Base-by-base conservation (phyloP, 2,329 filamentous ascomycete species). In the Penicillium sp. region DNA sequence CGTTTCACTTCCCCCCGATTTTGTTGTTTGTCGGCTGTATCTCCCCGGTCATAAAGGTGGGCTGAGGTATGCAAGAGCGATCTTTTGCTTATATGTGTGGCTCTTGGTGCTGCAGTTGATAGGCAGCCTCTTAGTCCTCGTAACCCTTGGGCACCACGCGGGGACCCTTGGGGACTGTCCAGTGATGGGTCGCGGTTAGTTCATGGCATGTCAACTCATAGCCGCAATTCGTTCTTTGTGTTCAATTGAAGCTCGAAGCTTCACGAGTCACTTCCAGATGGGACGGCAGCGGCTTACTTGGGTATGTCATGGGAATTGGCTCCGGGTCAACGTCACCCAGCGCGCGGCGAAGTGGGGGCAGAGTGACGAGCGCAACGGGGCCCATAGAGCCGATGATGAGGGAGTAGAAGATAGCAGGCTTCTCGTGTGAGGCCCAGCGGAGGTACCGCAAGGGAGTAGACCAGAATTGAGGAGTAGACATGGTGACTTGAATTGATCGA, bases 371-470 rank as follows among this genome's bases (percentile, higher is more conserved):
- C 49, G 81, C 73, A 48, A 86, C 70, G 33, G 91, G 93, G 9
- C 90, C 90, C 47, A 82, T 63, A 55, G 72, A 75, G 59, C 88
- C 91, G 57, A 97, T 74, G 49, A 88, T 66, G 63, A 88, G 75
- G 61, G 88, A 89, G 80, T 83, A 97, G 79, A 96, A 95, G 75
- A 90, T 86, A 50, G 90, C 90, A 44, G 93, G 93, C 70, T 86
- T 87, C 72, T 93, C 85, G 73, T 89, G 85, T 43, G 87, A 80
- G 45, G 90, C 84, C 89, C 90, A 97, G 72, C 85, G 85, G 64
- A 87, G 73, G 82, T 95, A 97, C 62, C 83, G 83, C 68, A 94
- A 65, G 56, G 93, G 93, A 50, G 81, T 79, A 58, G 82, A 79
- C 83, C 86, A 96, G 85, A 98, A 96, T 63, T 78, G 77, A 61